Conservation (phyloP, 345 rosid genomes). For the Ceriops tagal region DNA sequence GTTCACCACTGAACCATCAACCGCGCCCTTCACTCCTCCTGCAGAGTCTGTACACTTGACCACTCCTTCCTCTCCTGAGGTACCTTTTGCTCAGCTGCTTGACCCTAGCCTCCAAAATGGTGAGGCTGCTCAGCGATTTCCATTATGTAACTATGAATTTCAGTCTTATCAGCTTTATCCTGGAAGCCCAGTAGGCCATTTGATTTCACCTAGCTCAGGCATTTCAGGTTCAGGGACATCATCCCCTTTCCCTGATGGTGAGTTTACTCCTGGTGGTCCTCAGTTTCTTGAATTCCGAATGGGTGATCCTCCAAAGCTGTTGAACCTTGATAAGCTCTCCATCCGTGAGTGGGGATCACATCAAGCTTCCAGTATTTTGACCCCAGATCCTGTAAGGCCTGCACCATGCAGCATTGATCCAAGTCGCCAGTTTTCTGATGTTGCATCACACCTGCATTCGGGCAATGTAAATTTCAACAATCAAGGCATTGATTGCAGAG, state of each 20-base stretch:
- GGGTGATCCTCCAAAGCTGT: slow-evolving; percentile 61
- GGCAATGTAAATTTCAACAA: slow-evolving; percentile 20
- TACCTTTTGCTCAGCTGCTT: slow-evolving; percentile 87
- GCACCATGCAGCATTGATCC: slow-evolving; percentile 33
- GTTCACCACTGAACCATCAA: slow-evolving; percentile 96
- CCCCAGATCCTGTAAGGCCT: slow-evolving; percentile 46
- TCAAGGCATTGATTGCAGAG: slow-evolving; percentile 38
- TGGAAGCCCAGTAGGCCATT: slow-evolving; percentile 91
- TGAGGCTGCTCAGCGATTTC: slow-evolving; percentile 43
- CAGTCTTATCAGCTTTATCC: slow-evolving; percentile 80
- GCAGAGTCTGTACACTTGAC: slow-evolving; percentile 76
- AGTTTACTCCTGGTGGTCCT: slow-evolving; percentile 33
- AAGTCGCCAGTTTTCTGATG: slow-evolving; percentile 31
- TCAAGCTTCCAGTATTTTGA: slow-evolving; percentile 48
- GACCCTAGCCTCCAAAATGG: slow-evolving; percentile 40
- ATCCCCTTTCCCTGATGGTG: slow-evolving; percentile 84
- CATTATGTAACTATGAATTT: slow-evolving; percentile 58
- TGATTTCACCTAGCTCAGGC: slow-evolving; percentile 87
- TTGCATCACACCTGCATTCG: slow-evolving; percentile 17
- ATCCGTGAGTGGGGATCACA: slow-evolving; percentile 35
- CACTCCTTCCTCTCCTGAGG: slow-evolving; percentile 94
- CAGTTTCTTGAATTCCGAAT: slow-evolving; percentile 55
- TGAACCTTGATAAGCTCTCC: slow-evolving; percentile 51
- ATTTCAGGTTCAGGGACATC: slow-evolving; percentile 86
- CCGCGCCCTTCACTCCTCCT: slow-evolving; percentile 94